These are phyloP conservation scores for Zea mays DNA, from an alignment of 176 grass and related monocot species.

Conservation along the genomic window DNA sequence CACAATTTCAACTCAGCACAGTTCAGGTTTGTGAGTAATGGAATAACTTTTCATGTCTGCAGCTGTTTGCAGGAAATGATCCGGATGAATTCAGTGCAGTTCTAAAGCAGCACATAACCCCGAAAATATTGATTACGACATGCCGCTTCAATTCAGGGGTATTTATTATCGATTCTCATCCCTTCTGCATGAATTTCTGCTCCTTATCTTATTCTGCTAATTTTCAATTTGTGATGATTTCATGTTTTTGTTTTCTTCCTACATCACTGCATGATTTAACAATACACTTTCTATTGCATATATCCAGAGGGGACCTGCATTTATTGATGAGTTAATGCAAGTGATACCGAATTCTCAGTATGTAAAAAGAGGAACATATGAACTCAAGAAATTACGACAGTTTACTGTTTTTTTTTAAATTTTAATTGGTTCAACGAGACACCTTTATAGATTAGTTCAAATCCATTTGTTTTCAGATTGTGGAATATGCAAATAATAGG, in stretches of 20 bases:
- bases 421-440: constrained; percentile 32
- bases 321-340: no score
- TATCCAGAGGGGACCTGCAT: no score
- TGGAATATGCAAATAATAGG: constrained; percentile 83
- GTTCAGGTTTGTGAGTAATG: not conserved
- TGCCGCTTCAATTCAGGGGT: constrained; percentile 88
- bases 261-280: no score
- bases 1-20: constrained; percentile 4
- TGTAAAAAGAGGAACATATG: constrained; percentile 87
- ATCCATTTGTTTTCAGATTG: constrained; percentile 55
- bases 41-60: no score
- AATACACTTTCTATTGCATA: no score
- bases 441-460: constrained; percentile 4
- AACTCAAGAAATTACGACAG: constrained; percentile 81
- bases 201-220: constrained; percentile 11
- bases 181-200: constrained; percentile 9
- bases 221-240: no score
- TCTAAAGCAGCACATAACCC: constrained; percentile 59
- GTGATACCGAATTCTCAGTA: constrained; percentile 75
- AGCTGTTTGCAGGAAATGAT: constrained; percentile 87
- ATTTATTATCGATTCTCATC: constrained; percentile 29
- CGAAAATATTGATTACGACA: constrained; percentile 88
- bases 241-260: no score
- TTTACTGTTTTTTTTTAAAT: not conserved
- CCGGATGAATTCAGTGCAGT: constrained; percentile 89